These are phyloP conservation scores for Saturnispora bothae DNA, from an alignment of 805 yeast genomes.

Conservation along the genomic window DNA sequence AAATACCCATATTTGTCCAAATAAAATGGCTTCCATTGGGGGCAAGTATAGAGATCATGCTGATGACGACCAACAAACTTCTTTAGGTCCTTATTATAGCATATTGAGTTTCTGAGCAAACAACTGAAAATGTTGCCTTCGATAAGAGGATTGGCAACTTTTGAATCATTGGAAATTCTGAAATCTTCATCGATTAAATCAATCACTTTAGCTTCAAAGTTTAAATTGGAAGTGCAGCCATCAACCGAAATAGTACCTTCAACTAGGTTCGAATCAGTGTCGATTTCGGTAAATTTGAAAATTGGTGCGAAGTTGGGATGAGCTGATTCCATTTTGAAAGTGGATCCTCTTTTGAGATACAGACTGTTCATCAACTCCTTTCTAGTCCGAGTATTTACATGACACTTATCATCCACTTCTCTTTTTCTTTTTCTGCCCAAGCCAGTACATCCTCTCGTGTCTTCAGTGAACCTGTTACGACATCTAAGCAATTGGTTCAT, in stretches of 20 bases:
- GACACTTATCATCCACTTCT: too few relatives aligned
- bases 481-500: neutral
- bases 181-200: constrained; percentile 24
- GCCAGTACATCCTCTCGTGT: too few relatives aligned
- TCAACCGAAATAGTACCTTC: constrained; percentile 1
- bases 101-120: constrained; percentile 20
- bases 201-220: constrained; percentile 19
- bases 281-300: constrained; percentile 2
- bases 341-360: constrained; percentile 5
- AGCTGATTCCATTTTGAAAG: constrained; percentile 1
- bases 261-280: neutral
- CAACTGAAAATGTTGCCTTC: constrained; percentile 25
- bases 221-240: neutral
- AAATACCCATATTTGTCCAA: constrained; percentile 23
- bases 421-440: too few relatives aligned
- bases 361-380: constrained; percentile 4
- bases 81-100: constrained; percentile 19
- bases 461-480: neutral
- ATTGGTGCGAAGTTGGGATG: constrained; percentile 4
- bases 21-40: constrained; percentile 22
- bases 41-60: constrained; percentile 8
- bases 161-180: constrained; percentile 15
- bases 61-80: constrained; percentile 20
- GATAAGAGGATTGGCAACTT: constrained; percentile 15
- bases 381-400: neutral